Conservation (phyloP, 306 rosid genomes). For the Purshia tridentata region DNA sequence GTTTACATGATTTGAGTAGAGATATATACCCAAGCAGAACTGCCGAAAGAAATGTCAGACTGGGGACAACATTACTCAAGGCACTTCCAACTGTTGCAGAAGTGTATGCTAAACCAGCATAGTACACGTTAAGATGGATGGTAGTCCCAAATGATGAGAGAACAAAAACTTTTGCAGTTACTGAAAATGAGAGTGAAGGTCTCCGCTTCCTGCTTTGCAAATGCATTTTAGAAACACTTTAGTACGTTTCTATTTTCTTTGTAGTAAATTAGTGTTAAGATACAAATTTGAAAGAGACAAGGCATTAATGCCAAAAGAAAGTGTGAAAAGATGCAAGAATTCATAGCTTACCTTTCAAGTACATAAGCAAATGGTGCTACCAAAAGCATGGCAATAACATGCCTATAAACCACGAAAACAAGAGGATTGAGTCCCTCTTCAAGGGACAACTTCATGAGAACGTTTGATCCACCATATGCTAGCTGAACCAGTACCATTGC, state of each 20-base stretch:
- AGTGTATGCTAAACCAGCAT: conserved; percentile 34
- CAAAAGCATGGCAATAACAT: conserved; percentile 28
- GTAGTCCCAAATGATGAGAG: conserved; percentile 39
- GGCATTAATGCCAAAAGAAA: no score
- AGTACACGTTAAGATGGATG: conserved; percentile 32
- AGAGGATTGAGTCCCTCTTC: conserved; percentile 33
- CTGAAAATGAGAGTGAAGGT: conserved; percentile 23
- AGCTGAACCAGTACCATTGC: conserved; percentile 26
- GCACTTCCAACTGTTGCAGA: conserved; percentile 36
- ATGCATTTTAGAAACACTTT: neutral
- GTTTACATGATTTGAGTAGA: neutral
- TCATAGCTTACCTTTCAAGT: conserved; percentile 24
- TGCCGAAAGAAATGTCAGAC: conserved; percentile 35
- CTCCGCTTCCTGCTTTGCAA: conserved; percentile 32
- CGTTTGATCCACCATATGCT: conserved; percentile 15
- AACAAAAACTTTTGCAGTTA: conserved; percentile 28
- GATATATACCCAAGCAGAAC: conserved; percentile 28
- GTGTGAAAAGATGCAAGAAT: neutral
- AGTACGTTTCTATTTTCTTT: no score
- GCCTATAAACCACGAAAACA: conserved; percentile 38
- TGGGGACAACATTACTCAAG: conserved; percentile 36
- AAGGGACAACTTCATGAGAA: conserved; percentile 23
- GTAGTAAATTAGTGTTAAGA: no score
- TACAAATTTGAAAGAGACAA: no score
- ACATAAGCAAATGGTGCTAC: conserved; percentile 32